Evolutionary conservation across 164 flowering plant genomes (phyloP).

Genomic region (Magnolia officinalis): DNA sequence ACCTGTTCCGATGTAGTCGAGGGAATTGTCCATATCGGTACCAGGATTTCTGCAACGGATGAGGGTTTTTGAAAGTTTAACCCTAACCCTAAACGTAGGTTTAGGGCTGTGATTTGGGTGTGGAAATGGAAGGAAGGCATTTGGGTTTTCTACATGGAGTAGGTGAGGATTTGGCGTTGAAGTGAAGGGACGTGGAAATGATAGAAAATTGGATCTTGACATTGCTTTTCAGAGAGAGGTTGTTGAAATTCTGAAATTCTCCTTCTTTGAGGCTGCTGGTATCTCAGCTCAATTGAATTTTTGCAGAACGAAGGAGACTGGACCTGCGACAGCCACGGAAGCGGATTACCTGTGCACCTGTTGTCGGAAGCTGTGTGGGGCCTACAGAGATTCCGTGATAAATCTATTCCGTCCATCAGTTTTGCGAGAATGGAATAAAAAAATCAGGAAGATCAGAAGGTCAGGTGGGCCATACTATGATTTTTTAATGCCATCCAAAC

Average conservation of each 20-base stretch:
- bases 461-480: too few relatives aligned
- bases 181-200: background rate
- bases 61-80: background rate
- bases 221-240: background rate
- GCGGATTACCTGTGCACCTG: too few relatives aligned
- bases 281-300: background rate
- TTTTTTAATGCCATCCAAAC: too few relatives aligned
- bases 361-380: too few relatives aligned
- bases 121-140: background rate
- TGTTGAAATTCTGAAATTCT: background rate
- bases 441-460: too few relatives aligned
- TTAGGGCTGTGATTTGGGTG: background rate
- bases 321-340: too few relatives aligned
- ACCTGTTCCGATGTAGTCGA: conserved; percentile 65
- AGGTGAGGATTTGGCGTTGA: background rate
- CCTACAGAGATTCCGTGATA: too few relatives aligned
- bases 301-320: too few relatives aligned
- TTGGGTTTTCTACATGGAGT: background rate
- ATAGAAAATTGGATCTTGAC: background rate
- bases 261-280: background rate
- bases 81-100: background rate
- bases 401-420: too few relatives aligned
- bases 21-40: conserved; percentile 9
- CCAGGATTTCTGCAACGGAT: conserved; percentile 12
- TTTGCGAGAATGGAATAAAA: too few relatives aligned